Evolutionary conservation across 768 basidiomycete species (phyloP), one percentile per base, ranked within the genome.

Genomic region (Dentipellis sp.): DNA sequence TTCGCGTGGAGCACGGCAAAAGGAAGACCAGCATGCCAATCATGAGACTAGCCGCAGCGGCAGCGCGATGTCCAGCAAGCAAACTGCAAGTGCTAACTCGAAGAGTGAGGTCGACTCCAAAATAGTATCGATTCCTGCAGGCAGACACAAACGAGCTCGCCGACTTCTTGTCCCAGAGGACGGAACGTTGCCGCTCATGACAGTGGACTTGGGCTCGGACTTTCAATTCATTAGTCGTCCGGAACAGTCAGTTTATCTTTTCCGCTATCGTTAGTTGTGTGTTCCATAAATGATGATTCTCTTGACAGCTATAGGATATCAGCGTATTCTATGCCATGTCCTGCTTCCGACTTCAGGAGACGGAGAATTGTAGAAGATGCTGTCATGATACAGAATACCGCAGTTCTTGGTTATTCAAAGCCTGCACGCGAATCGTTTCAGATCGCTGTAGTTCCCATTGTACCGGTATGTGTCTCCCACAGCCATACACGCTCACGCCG

Each of bases 381-480:
- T 9, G n/a, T 17, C 36, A 35, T 52, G 35, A 29, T 52, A 35
- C 17, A 38, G 12, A 52, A 52, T 38, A 52, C 29, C 22, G 50
- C 36, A 14, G 50, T 38, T 6, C n/a, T 52, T n/a, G 50, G 50
- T 14, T 52, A 36, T 52, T 52, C 22, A 36, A 17, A 11, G 34
- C n/a, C n/a, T 23, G 36, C 37, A 38, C 61, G 51, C 36, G 74
- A 77, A 11, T 68, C 68, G 8, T 67, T 60, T 57, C 77, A 79
- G 62, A 67, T 79, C 54, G 72, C 76, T 29, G 65, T 75, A 50
- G 63, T 77, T 50, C 64, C 65, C 37, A 62, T 74, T 23, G 62
- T 56, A 56, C 57, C 63, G 63, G 58, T 62, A 64, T 59, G 65
- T 61, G 38, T 61, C 36, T 61, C 67, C 57, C 53, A 67, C 23